These are phyloP conservation scores for Quercus parvula DNA, from an alignment of 306 rosid genomes.

Conservation along the genomic window DNA sequence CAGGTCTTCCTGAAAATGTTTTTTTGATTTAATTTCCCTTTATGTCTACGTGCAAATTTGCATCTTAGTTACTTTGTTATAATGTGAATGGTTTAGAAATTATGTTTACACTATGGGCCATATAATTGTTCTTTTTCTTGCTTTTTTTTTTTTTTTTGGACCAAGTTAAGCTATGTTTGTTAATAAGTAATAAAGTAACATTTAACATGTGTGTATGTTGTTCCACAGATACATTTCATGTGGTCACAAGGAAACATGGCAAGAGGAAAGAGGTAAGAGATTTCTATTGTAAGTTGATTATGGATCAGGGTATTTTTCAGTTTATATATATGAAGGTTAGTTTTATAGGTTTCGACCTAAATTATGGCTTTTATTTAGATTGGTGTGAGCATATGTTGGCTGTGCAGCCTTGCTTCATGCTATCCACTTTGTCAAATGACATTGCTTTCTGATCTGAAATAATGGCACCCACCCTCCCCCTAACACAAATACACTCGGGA, in stretches of 20 bases:
- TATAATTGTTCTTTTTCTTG: slow-evolving; percentile 6
- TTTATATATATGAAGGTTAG: not conserved
- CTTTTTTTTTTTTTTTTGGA: not conserved
- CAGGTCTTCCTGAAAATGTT: not conserved
- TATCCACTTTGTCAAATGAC: not conserved
- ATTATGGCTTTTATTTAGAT: slow-evolving; percentile 11
- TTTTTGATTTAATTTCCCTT: not conserved
- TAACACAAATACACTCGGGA: too few species aligned
- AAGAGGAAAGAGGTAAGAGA: slow-evolving; percentile 80
- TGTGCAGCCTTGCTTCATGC: not conserved
- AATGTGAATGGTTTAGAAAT: not conserved
- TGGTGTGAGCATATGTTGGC: not conserved
- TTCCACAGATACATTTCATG: slow-evolving; percentile 81
- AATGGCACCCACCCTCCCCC: not conserved
- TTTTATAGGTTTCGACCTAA: slow-evolving; percentile 3
- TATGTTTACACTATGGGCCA: not conserved
- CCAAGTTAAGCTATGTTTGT: not conserved
- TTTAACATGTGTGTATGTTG: slow-evolving; percentile 1
- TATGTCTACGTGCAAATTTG: not conserved
- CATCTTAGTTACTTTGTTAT: not conserved
- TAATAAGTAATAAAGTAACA: slow-evolving; percentile 14
- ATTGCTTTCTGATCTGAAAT: not conserved
- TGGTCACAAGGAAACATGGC: slow-evolving; percentile 87
- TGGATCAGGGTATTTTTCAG: slow-evolving; percentile 3
- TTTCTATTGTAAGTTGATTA: slow-evolving; percentile 17